Percentiles rank a stretch among this genome's conserved stretches.
Evolutionary conservation across 192 early-diverging fungal species (phyloP).

Genomic region (Lobulomyces angularis): DNA sequence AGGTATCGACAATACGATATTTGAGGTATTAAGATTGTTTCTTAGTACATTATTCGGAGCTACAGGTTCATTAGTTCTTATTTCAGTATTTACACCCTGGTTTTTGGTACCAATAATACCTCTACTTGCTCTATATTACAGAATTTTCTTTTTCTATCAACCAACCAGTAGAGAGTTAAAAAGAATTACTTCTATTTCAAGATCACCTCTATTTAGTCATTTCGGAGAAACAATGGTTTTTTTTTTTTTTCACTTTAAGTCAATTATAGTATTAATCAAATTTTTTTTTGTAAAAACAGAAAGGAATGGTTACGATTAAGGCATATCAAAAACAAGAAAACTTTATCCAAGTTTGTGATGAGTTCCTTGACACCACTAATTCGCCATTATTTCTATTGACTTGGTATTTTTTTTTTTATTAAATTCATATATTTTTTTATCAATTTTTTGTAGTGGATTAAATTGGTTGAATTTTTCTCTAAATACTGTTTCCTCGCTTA

Average conservation of each 20-base stretch:
- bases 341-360: slow-evolving; percentile 60
- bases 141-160: not conserved
- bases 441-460: too few species aligned
- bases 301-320: slow-evolving; percentile 80
- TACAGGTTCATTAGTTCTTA: too few species aligned
- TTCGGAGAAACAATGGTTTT: not conserved
- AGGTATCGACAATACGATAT: too few species aligned
- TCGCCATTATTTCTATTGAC: slow-evolving; percentile 67
- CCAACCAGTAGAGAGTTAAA: not conserved
- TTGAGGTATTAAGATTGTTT: too few species aligned
- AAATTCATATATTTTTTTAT: too few species aligned
- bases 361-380: slow-evolving; percentile 60
- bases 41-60: too few species aligned
- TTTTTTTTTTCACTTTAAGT: not conserved
- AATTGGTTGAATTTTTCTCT: too few species aligned
- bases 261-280: not conserved
- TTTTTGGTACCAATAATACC: too few species aligned
- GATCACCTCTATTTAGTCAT: not conserved
- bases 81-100: too few species aligned
- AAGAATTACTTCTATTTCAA: not conserved
- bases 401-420: too few species aligned
- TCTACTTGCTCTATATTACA: too few species aligned
- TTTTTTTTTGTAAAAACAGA: not conserved
- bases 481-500: too few species aligned
- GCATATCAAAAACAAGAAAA: slow-evolving; percentile 68